These are phyloP conservation scores for Prototheca wickerhamii DNA, from an alignment of 163 green algal species.

Conservation along the genomic window DNA sequence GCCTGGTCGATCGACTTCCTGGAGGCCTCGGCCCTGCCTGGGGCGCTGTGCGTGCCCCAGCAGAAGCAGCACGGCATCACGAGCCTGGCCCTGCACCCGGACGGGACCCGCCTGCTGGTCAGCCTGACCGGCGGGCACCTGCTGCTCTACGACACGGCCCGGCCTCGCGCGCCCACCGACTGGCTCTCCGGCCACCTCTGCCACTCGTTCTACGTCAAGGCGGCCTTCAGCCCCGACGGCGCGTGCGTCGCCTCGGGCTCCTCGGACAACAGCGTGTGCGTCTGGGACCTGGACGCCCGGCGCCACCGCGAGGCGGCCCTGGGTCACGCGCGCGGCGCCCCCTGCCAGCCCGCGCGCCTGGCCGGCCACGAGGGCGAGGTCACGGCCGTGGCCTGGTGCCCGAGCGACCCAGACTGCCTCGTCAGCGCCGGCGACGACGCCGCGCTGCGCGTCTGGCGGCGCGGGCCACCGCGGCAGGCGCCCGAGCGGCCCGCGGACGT, in stretches of 20 bases:
- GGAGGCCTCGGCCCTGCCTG: neutral
- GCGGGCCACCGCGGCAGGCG: neutral
- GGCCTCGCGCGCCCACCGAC: slow-evolving; percentile 27
- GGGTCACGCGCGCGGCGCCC: neutral
- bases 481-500: neutral
- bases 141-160: slow-evolving; percentile 45
- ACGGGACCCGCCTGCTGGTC: slow-evolving; percentile 38
- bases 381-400: slow-evolving; percentile 62
- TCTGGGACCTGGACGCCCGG: slow-evolving; percentile 43
- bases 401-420: slow-evolving; percentile 27
- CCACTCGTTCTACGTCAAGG: slow-evolving; percentile 66
- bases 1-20: neutral
- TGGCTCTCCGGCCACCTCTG: slow-evolving; percentile 40
- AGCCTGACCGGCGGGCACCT: slow-evolving; percentile 41
- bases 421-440: slow-evolving; percentile 37
- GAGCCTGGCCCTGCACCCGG: slow-evolving; percentile 36
- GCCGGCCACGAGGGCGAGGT: slow-evolving; percentile 53
- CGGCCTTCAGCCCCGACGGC: slow-evolving; percentile 53
- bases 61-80: slow-evolving; percentile 39
- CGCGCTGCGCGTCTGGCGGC: slow-evolving; percentile 34
- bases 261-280: slow-evolving; percentile 40
- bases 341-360: slow-evolving; percentile 26
- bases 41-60: slow-evolving; percentile 6
- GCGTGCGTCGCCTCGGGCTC: slow-evolving; percentile 51
- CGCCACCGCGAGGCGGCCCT: too few relatives aligned